Base-by-base conservation (phyloP, 306 rosid species). In the Macrotyloma uniflorum region DNA sequence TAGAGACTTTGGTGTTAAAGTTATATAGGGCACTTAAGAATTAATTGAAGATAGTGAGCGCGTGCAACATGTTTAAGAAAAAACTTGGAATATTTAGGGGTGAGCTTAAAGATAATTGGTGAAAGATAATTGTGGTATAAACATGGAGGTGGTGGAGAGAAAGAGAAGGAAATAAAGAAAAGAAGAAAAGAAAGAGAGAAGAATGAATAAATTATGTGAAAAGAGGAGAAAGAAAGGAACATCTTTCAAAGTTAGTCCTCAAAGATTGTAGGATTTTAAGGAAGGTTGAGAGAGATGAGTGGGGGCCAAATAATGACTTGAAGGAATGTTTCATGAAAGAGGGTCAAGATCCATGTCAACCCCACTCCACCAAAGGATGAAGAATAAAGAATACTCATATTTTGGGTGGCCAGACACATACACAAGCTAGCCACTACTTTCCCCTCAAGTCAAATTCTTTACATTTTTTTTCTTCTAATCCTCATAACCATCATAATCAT, bases 281-380 rank as follows among this genome's bases (percentile, higher is more conserved):
- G 51, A 79, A 83, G 67, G 84, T 74, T 55, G 67, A 35, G 85
- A 35, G 85, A 73, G 22, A 58, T 26, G 79, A 81, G 89, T 64
- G 88, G 88, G 83, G 84, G 61, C 84, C 86, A 83, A 85, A 87
- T 67, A 51, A 87, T 80, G 89, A 80, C 68, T 69, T 50, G 2
- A 45, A 82, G 80, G 95, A 92, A 92, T 92, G 97, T 92, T 92
- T 89, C 91, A 88, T 88, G 47, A 72, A 85, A 85, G 90, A 91
- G 92, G 83, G 93, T 92, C 97, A 92, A 90, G 83, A 89, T 83
- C 91, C 89, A 88, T 90, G 98, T 94, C 95, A 94, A 92, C 86
- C 89, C 90, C 91, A 87, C 62, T 86, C 86, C 91, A 88, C 92
- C 87, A 79, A 16, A 77, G 61, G 49, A 79, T 74, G 69, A 76